Evolutionary conservation across 2,329 filamentous ascomycete species (phyloP), one percentile per base, ranked within the genome.

Genomic region (Exophiala aquamarina): DNA sequence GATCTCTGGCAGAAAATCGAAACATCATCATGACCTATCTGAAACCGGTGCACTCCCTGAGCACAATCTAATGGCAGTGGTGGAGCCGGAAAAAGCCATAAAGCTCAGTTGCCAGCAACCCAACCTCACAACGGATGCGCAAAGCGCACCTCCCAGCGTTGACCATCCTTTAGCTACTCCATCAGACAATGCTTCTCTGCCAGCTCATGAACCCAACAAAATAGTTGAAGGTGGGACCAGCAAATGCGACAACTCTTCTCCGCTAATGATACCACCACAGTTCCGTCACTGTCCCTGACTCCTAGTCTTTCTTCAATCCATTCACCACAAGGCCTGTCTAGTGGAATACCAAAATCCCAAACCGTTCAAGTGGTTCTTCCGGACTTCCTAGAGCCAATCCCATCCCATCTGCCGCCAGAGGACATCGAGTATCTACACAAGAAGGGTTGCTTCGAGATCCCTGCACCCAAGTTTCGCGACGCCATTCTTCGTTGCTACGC

Each of bases 361-460:
- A 26, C 23, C 6, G 6, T 26, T 26, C 23, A 26, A n/a, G 28
- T 31, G 9, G 9, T 8, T n/a, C 32, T 34, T 7, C 32, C 32
- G 6, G 32, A 34, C 8, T 95, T 89, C 63, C 82, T 95, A 62
- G 87, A 87, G 59, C 84, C 89, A 20, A 73, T 95, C 3, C 89
- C 90, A 1, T 67, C 79, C 35, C 86, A 85, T 61, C 85, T 95
- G 57, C 82, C 85, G 3, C 75, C 81, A 13, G 89, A 95, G 57
- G 91, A 95, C 70, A 79, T 94, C 52, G 78, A 83, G 47, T 95
- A 92, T 66, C 76, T 96, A 46, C 79, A 84, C 50, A 79, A 83
- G 63, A 95, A 95, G 73, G 89, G 89, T 3, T 89, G 89, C 1
- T 71, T 95, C 56, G 83, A 82, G 1, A 78, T 96, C 29, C 91